Evolutionary conservation across 2,329 filamentous ascomycete species (phyloP).

Genomic region (Emmonsiellopsis sp.): DNA sequence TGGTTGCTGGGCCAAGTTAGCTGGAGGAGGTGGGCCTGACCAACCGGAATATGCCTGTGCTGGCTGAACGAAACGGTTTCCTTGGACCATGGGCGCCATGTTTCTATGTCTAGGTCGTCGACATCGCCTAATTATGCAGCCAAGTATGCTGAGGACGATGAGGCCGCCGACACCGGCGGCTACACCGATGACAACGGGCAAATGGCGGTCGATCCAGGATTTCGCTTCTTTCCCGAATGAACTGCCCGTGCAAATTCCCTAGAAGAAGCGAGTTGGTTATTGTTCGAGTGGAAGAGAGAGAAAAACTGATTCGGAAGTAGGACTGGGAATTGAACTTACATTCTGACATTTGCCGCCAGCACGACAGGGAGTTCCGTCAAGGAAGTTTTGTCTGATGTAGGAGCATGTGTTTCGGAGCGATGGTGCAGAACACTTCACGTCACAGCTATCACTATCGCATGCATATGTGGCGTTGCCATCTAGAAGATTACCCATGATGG

Average conservation of each 20-base stretch:
- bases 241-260: conserved; percentile 66
- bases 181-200: conserved; percentile 73
- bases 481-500: conserved; percentile 67
- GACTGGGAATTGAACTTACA: conserved; percentile 30
- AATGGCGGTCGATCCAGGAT: conserved; percentile 69
- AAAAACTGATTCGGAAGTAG: background rate
- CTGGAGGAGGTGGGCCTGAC: background rate
- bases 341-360: conserved; percentile 72
- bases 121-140: conserved; percentile 56
- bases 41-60: background rate
- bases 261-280: conserved; percentile 5
- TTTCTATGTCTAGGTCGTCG: conserved; percentile 27
- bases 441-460: conserved; percentile 65
- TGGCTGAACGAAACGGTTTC: background rate
- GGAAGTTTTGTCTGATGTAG: conserved; percentile 72
- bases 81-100: conserved; percentile 10
- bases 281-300: background rate
- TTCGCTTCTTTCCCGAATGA: conserved; percentile 61
- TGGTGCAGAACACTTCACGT: conserved; percentile 65
- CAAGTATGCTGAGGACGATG: conserved; percentile 57
- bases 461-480: conserved; percentile 69
- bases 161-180: conserved; percentile 62
- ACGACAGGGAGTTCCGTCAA: conserved; percentile 80
- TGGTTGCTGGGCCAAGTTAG: background rate
- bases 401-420: conserved; percentile 60